Conservation (phyloP, 2,329 filamentous ascomycete species). For the Nakataea oryzae region DNA sequence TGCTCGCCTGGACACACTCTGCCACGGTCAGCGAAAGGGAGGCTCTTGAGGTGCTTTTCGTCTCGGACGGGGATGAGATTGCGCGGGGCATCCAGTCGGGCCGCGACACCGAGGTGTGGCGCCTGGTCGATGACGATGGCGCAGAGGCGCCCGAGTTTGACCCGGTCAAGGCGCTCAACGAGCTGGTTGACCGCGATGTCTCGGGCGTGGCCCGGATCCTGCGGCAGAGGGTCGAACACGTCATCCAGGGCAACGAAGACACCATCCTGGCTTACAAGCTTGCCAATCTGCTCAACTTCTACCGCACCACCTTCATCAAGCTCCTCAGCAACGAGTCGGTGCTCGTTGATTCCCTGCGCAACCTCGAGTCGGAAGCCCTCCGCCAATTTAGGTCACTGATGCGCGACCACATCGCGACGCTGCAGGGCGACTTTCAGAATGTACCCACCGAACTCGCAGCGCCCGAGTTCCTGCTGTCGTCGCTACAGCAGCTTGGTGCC, state of each 20-base stretch:
- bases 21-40: conserved; percentile 89
- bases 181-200: conserved; percentile 79
- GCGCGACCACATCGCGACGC: conserved; percentile 65
- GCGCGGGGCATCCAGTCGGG: conserved; percentile 72
- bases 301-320: conserved; percentile 73
- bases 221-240: conserved; percentile 82
- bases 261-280: conserved; percentile 82
- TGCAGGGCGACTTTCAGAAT: conserved; percentile 62
- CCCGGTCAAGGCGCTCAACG: conserved; percentile 68
- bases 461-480: conserved; percentile 71
- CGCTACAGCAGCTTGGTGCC: conserved; percentile 64
- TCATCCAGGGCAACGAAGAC: conserved; percentile 87
- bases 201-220: conserved; percentile 72
- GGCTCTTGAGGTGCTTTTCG: conserved; percentile 82
- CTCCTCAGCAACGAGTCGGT: conserved; percentile 61
- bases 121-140: conserved; percentile 48
- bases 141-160: conserved; percentile 56
- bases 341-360: conserved; percentile 57
- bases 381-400: conserved; percentile 74
- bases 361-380: conserved; percentile 65
- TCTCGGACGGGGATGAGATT: conserved; percentile 82
- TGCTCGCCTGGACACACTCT: conserved; percentile 95
- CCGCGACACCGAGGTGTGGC: conserved; percentile 76
- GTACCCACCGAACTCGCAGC: conserved; percentile 64
- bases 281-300: conserved; percentile 81